Conservation (phyloP, 2,329 filamentous ascomycete genomes). For the Onygenales sp. region DNA sequence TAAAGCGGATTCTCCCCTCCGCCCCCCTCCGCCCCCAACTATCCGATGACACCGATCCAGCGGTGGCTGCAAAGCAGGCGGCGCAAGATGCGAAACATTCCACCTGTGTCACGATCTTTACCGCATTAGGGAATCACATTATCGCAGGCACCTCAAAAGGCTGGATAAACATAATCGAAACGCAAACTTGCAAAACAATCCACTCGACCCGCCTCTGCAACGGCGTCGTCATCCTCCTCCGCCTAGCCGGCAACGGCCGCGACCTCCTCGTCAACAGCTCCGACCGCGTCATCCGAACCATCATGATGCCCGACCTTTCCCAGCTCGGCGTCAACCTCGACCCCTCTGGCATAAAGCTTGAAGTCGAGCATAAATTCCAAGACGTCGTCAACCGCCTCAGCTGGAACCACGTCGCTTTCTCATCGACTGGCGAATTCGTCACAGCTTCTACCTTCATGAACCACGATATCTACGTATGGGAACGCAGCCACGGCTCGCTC, state of each 20-base stretch:
- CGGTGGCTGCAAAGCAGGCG: conserved; percentile 67
- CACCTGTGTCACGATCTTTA: conserved; percentile 88
- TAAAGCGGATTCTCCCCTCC: conserved; percentile 71
- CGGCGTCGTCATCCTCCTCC: conserved; percentile 78
- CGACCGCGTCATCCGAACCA: conserved; percentile 88
- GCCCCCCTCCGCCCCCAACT: conserved; percentile 64
- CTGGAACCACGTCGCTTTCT: conserved; percentile 97
- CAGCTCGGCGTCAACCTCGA: conserved; percentile 53
- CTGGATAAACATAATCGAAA: conserved; percentile 90
- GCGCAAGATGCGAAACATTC: conserved; percentile 91
- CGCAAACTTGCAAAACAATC: conserved; percentile 68
- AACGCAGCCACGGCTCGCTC: conserved; percentile 82
- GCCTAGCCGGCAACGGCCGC: conserved; percentile 73
- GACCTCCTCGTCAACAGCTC: conserved; percentile 87
- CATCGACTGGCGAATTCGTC: conserved; percentile 87
- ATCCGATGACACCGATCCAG: conserved; percentile 51
- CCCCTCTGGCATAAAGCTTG: conserved; percentile 75
- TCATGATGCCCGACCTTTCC: conserved; percentile 70
- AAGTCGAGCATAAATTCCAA: conserved; percentile 95
- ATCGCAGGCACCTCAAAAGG: conserved; percentile 91
- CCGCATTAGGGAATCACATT: conserved; percentile 74
- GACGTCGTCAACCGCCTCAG: conserved; percentile 90
- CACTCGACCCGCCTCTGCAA: conserved; percentile 83
- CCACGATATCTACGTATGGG: conserved; percentile 97
- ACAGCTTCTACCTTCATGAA: conserved; percentile 97